Evolutionary conservation across 225 moss, liverwort and hornwort genomes (phyloP), one percentile per base, ranked within the genome.

Genomic region (Physcomitrellopsis africana): DNA sequence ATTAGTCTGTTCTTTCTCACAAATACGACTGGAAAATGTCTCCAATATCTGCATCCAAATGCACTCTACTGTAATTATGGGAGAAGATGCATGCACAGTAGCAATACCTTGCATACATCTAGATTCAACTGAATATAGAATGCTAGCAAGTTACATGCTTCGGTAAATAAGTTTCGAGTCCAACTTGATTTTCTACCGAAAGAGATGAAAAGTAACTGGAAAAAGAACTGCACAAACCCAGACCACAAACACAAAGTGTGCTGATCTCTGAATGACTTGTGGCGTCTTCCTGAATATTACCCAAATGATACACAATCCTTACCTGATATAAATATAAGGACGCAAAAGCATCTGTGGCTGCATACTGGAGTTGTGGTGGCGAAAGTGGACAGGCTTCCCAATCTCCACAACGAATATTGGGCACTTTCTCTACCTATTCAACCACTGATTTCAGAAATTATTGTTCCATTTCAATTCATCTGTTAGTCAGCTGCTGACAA

Each of bases 261-360:
- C 32, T 37, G 32, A 37, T 37, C 15, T 57, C 47, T 2, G 45
- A 76, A 32, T 16, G 10, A 75, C 75, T 16, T 11, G 15, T 32
- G 51, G 41, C 10, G 20, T 53, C 42, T 52, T 45, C 73, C 29
- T 26, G 18, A 63, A 54, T 55, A 13, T 45, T 43, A 44, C 2
- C 0, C 43, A 9, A 70, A 54, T 51, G 17, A 59, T 60, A 26
- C 56, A 9, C 56, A 23, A 20, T 65, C 60, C 49, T 7, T 29
- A 87, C 91, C 85, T 89, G 93, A 85, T 91, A 86, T 22, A 91
- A 67, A 81, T 86, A 72, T n/a, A 89, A 81, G 37, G 93, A 91
- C 1, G 78, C 93, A 77, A 91, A 93, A 8, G 91, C 91, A 81
- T 93, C 93, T 27, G 89, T 93, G 20, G 93, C 89, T 63, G 93